phyloP scores from a whole-genome alignment of 495 filamentous ascomycete genomes.

The Articulospora tetracladia region DNA sequence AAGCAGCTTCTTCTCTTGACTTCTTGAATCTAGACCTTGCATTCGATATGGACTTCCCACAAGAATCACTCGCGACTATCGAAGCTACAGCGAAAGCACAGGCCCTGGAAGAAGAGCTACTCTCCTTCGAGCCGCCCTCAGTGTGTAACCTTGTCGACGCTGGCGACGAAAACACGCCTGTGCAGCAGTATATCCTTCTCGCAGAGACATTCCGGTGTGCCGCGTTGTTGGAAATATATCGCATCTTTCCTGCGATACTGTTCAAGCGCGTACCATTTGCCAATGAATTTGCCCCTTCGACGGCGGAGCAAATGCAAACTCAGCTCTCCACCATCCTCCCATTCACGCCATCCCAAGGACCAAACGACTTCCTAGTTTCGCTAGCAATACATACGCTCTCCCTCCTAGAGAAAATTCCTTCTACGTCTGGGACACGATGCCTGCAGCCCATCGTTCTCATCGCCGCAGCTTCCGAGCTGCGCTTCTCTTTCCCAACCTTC shows the following conservation, averaged over 20 bases:
- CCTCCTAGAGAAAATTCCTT: constrained; percentile 45
- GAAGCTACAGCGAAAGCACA: constrained; percentile 42
- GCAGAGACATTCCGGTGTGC: constrained; percentile 54
- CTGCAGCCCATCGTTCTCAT: constrained; percentile 52
- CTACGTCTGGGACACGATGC: constrained; percentile 51
- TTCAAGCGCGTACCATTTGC: constrained; percentile 34
- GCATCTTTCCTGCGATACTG: constrained; percentile 50
- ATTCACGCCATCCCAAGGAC: constrained; percentile 6
- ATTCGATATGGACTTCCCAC: constrained; percentile 26
- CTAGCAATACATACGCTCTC: constrained; percentile 50
- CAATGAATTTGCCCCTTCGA: constrained; percentile 5
- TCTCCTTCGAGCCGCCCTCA: constrained; percentile 43
- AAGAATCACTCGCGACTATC: constrained; percentile 38
- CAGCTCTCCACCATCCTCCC: constrained; percentile 6
- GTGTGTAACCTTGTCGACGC: constrained; percentile 48
- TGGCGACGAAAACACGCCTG: constrained; percentile 51
- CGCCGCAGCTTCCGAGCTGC: constrained; percentile 45
- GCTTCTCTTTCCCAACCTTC: constrained; percentile 30
- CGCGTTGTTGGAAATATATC: constrained; percentile 51
- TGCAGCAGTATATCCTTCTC: constrained; percentile 53
- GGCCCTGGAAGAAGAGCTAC: constrained; percentile 46
- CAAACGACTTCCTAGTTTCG: constrained; percentile 46
- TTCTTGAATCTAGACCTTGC: constrained; percentile 16
- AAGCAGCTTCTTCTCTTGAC: constrained; percentile 26
- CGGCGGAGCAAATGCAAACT: not conserved